Evolutionary conservation across 495 filamentous ascomycete genomes (phyloP).

Genomic region (Chaetomium fimeti): DNA sequence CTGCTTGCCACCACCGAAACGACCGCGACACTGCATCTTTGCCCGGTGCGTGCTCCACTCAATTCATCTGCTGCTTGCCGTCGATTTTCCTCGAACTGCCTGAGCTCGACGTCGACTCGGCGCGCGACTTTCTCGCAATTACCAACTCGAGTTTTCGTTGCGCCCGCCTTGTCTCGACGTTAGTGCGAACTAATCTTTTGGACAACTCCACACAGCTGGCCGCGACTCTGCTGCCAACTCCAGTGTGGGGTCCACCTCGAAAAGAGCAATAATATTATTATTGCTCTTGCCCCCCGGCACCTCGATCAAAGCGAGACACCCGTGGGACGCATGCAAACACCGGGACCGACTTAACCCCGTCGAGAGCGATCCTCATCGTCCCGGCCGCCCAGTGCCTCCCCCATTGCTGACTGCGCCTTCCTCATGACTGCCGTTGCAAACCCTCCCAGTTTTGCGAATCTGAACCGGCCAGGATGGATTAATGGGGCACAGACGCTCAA

Average conservation of each 20-base stretch:
- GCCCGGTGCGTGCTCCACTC: slow-evolving; percentile 11
- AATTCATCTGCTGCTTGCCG: slow-evolving; percentile 1
- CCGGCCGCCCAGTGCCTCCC: slow-evolving; percentile 28
- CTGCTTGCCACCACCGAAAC: slow-evolving; percentile 22
- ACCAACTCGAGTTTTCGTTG: slow-evolving; percentile 22
- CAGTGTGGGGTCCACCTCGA: slow-evolving; percentile 15
- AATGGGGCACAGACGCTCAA: slow-evolving; percentile 73
- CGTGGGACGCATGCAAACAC: slow-evolving; percentile 24
- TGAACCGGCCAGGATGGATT: slow-evolving; percentile 65
- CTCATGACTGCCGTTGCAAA: slow-evolving; percentile 96
- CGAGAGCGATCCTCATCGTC: slow-evolving; percentile 41
- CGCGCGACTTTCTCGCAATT: slow-evolving; percentile 17
- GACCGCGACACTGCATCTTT: slow-evolving; percentile 15
- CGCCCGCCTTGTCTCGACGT: slow-evolving; percentile 19
- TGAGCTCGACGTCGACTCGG: slow-evolving; percentile 1
- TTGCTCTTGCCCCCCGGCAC: slow-evolving; percentile 5
- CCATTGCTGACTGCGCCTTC: slow-evolving; percentile 29
- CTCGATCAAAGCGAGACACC: slow-evolving; percentile 13
- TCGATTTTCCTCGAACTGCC: not conserved
- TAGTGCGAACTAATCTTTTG: slow-evolving; percentile 27
- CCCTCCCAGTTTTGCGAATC: slow-evolving; percentile 79
- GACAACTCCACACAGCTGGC: slow-evolving; percentile 23
- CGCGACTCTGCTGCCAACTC: slow-evolving; percentile 21
- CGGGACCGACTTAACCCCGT: slow-evolving; percentile 20
- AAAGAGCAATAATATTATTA: slow-evolving; percentile 22